Percentiles rank a stretch among this genome's conserved stretches.
phyloP scores from a whole-genome alignment of 2,329 filamentous ascomycete species.

The Claviceps pusilla region DNA sequence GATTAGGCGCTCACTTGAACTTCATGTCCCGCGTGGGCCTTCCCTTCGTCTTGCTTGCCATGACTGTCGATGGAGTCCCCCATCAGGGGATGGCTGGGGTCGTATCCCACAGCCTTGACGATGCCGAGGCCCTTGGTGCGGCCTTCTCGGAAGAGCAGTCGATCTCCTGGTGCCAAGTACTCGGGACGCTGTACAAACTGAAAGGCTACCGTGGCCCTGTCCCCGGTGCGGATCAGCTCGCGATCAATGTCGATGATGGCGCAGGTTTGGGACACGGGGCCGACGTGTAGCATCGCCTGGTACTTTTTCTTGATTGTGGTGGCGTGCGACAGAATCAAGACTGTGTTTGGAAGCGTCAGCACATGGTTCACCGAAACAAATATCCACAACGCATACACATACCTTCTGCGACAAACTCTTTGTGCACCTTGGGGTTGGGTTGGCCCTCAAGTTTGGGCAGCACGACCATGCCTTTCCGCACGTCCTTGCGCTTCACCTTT shows the following conservation, averaged over 20 bases:
- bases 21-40: background rate
- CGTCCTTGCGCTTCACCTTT: slow-evolving; percentile 75
- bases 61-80: background rate
- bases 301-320: slow-evolving; percentile 96
- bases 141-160: slow-evolving; percentile 85
- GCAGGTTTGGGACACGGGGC: slow-evolving; percentile 87
- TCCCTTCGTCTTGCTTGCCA: background rate
- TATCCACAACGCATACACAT: slow-evolving; percentile 5
- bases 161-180: slow-evolving; percentile 75
- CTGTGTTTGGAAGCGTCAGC: slow-evolving; percentile 23
- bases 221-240: slow-evolving; percentile 86
- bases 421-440: slow-evolving; percentile 53
- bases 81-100: slow-evolving; percentile 39
- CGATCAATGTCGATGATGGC: slow-evolving; percentile 95
- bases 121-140: slow-evolving; percentile 91
- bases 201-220: slow-evolving; percentile 88
- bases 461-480: slow-evolving; percentile 96
- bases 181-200: slow-evolving; percentile 88
- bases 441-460: slow-evolving; percentile 66
- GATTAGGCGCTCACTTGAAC: slow-evolving; percentile 3
- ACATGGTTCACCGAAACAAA: background rate
- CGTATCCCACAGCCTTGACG: slow-evolving; percentile 82
- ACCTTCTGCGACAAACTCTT: slow-evolving; percentile 69
- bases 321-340: slow-evolving; percentile 85
- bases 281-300: slow-evolving; percentile 95